Conservation (phyloP, 192 early-diverging fungal genomes). For the Haplosporangium gracile region DNA sequence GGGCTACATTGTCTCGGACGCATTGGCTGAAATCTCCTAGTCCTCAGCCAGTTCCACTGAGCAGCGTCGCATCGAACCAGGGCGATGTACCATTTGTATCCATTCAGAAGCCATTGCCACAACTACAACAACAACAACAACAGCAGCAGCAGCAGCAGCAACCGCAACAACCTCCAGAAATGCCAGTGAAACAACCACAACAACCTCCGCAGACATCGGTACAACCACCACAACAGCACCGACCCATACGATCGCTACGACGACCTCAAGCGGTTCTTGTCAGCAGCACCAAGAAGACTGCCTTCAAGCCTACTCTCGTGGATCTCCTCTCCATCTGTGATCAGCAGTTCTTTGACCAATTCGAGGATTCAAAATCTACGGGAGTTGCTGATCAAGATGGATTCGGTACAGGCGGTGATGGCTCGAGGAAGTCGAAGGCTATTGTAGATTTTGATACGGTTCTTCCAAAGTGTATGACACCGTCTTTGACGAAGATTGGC, state of each 20-base stretch:
- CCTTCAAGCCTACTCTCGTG: conserved; percentile 30
- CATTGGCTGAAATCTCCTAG: background rate
- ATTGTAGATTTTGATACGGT: conserved; percentile 47
- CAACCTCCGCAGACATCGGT: background rate
- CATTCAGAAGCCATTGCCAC: background rate
- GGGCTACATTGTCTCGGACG: background rate
- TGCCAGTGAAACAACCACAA: background rate
- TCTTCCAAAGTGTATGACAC: conserved; percentile 19
- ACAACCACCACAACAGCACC: background rate
- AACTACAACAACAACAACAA: background rate
- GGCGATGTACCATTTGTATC: background rate
- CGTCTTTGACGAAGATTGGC: conserved; percentile 73
- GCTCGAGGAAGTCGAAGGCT: background rate
- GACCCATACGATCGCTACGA: conserved; percentile 20
- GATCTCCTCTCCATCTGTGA: conserved; percentile 43
- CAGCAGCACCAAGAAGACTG: conserved; percentile 7
- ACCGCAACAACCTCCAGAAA: background rate
- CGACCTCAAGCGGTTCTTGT: conserved; percentile 29
- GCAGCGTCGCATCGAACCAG: background rate
- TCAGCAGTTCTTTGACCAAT: conserved; percentile 45
- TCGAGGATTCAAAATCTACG: background rate
- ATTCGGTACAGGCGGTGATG: background rate
- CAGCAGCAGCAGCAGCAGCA: background rate
- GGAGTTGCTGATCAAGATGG: background rate
- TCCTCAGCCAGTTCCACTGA: background rate